These are phyloP conservation scores for Ehretia macrophylla DNA, from an alignment of 257 asterid species.

Conservation along the genomic window DNA sequence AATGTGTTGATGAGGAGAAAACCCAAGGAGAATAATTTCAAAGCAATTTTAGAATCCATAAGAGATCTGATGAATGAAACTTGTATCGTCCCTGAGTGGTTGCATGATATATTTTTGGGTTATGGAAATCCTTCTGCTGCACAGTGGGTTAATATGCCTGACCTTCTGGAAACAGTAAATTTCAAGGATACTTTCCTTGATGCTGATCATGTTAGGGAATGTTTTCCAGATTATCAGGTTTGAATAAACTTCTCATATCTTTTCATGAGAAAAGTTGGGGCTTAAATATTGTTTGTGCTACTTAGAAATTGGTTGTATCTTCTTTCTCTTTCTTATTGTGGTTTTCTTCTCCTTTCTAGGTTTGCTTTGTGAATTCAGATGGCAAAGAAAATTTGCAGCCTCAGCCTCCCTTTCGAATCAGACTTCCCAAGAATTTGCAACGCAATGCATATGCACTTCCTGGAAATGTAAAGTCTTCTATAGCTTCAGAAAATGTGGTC, in stretches of 20 bases:
- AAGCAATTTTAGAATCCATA: constrained; percentile 96
- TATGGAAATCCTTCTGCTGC: constrained; percentile 98
- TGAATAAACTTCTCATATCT: constrained; percentile 10
- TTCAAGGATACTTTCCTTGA: constrained; percentile 93
- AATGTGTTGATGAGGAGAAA: constrained; percentile 95
- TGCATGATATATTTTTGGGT: constrained; percentile 97
- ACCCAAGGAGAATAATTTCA: constrained; percentile 97
- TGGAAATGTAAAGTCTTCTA: constrained; percentile 45
- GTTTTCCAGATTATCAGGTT: constrained; percentile 91
- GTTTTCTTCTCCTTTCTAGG: constrained; percentile 40
- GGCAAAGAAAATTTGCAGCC: constrained; percentile 65
- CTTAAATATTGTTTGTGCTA: background rate
- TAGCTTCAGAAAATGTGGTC: constrained; percentile 31
- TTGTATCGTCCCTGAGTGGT: constrained; percentile 96
- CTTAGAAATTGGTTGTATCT: background rate
- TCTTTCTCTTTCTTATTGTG: background rate
- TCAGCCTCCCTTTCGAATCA: constrained; percentile 67
- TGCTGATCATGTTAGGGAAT: constrained; percentile 74
- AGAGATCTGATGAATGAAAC: constrained; percentile 99
- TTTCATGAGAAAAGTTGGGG: background rate
- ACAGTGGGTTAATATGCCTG: constrained; percentile 91
- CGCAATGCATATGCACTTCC: constrained; percentile 59
- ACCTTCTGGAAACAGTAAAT: constrained; percentile 80
- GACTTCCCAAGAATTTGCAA: constrained; percentile 57
- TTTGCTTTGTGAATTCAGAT: constrained; percentile 67